Evolutionary conservation across 805 yeast genomes (phyloP), one percentile per base, ranked within the genome.

Genomic region (Saccharomycopsis sp.): DNA sequence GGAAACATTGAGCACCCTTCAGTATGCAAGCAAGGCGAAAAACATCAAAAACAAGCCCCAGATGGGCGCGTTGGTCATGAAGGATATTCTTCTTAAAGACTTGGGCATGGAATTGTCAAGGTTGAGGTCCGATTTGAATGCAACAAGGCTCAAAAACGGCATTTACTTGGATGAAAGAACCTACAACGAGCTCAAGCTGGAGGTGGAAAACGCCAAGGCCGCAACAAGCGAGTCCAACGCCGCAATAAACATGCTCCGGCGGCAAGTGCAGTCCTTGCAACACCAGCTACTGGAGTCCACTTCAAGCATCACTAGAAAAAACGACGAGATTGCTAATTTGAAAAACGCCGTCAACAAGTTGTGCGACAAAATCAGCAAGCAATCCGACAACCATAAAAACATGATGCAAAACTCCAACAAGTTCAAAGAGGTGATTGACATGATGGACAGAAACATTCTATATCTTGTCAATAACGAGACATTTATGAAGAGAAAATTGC

Each of bases 1-100:
- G 21, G 96, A 87, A 56, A 83, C 95, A 0, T 57, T 80, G 32
- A 81, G 92, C 50, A 87, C 96, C 0, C 65, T 87, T 38, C 92
- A 85, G 49, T 87, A 87, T 57, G 95, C 96, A 3, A 75, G 78
- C 39, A 77, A 87, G 46, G 96, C 96, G 2, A 83, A 85, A 49
- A 79, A 75, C 48, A 84, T 87, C 46, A 74, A 73, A 52, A 80
- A 80, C 54, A 75, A 70, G 54, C 84, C 84, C 2, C 84, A 85
- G 64, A 57, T 74, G 34, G 77, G 78, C 9, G 75, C 71, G 41
- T 65, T 69, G 27, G 57, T 84, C 71, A 52, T 84, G 49, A 71
- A 82, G 61, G 68, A 74, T 58, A 51, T 72, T 55, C 50, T 73
- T 52, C 56, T 79, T 52, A 56, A 68, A 52, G 72, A 57, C 59